Evolutionary conservation across 78 protist species (phyloP).

Genomic region (Chrysochromulina tobinii): DNA sequence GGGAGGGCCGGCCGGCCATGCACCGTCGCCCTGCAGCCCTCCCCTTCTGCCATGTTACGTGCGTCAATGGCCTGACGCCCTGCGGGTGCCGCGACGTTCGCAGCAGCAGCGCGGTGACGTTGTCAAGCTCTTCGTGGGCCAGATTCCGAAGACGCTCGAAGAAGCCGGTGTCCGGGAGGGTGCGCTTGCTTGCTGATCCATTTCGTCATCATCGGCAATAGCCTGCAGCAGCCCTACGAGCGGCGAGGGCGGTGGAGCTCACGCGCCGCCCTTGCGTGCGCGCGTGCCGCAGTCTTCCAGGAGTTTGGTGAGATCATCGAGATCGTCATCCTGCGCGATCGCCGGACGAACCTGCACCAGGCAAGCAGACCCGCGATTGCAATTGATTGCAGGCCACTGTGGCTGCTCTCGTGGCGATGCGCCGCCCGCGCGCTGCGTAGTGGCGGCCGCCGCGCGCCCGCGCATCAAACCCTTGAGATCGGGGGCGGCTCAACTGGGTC

Average conservation of each 20-base stretch:
- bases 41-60: too few relatives aligned
- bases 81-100: too few relatives aligned
- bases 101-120: neutral
- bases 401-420: neutral
- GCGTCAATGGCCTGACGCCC: too few relatives aligned
- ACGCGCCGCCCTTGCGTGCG: too few relatives aligned
- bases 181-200: neutral
- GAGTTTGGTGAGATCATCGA: neutral
- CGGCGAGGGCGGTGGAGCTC: too few relatives aligned
- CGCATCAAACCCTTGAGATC: neutral
- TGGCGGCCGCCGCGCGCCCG: neutral
- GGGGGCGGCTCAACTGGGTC: too few relatives aligned
- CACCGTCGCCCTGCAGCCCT: too few relatives aligned
- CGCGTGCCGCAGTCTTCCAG: slow-evolving; percentile 5
- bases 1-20: too few relatives aligned
- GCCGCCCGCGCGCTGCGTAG: neutral
- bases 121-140: slow-evolving; percentile 21
- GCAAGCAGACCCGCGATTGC: too few relatives aligned
- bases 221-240: too few relatives aligned
- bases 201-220: too few relatives aligned
- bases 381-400: neutral
- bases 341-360: neutral
- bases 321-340: slow-evolving; percentile 15
- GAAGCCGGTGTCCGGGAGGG: neutral
- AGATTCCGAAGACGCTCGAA: slow-evolving; percentile 5